phyloP scores from a whole-genome alignment of 495 filamentous ascomycete species.

The Talaromyces nanjingensis region DNA sequence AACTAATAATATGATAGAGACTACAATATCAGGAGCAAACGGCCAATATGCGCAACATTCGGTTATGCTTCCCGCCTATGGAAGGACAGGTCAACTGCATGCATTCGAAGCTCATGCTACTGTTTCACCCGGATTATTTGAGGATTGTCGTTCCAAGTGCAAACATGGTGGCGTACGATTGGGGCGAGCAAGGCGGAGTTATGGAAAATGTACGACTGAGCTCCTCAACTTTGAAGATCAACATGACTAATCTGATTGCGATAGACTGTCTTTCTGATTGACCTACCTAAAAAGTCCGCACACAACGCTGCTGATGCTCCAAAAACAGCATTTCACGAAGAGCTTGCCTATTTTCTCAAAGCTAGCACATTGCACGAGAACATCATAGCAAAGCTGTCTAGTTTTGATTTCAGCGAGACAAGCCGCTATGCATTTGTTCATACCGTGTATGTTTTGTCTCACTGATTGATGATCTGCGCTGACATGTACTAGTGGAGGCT shows the following conservation, averaged over 20 bases:
- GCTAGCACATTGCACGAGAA: constrained; percentile 58
- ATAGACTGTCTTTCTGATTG: constrained; percentile 73
- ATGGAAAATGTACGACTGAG: constrained; percentile 65
- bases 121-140: constrained; percentile 62
- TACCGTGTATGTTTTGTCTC: constrained; percentile 44
- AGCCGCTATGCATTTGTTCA: constrained; percentile 69
- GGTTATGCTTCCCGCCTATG: constrained; percentile 77
- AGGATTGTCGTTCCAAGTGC: constrained; percentile 75
- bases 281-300: constrained; percentile 56
- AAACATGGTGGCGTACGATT: constrained; percentile 74
- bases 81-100: constrained; percentile 58
- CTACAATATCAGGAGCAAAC: constrained; percentile 39
- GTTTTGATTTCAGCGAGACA: constrained; percentile 72
- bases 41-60: constrained; percentile 45
- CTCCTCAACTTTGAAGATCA: not conserved
- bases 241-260: constrained; percentile 7
- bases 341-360: constrained; percentile 63
- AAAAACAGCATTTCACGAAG: constrained; percentile 57
- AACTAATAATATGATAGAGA: constrained; percentile 17
- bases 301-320: constrained; percentile 21
- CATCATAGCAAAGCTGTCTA: constrained; percentile 50
- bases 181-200: constrained; percentile 66
- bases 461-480: not conserved
- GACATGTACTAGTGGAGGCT: constrained; percentile 38
- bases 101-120: constrained; percentile 85